Base-by-base conservation (phyloP, 768 basidiomycete species). In the Steccherinum ochraceum region DNA sequence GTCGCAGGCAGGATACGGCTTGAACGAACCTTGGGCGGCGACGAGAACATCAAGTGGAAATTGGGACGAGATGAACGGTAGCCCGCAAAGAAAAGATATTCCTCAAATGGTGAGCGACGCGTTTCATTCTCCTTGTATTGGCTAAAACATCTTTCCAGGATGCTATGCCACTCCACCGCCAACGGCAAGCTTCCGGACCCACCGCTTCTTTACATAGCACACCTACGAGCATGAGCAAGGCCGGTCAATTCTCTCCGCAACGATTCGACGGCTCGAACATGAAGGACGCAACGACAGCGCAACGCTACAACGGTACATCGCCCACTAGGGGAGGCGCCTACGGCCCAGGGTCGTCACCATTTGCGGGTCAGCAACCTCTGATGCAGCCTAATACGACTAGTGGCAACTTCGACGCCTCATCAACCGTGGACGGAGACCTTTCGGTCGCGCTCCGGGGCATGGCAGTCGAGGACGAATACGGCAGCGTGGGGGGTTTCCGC, bases 361-460 rank as follows among this genome's bases (percentile, higher is more conserved):
- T 69, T 58, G 50, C 66, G 30, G 49, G 52, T 49, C 68, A 66
- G 18, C 61, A 64, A 51, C 49, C 57, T 30, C 45, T 54, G 25
- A 50, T 61, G 35, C 41, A 43, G 18, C 7, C 41, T 23, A 43
- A 43, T 18, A 19, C 41, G 16, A 35, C 30, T 16, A 35, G 30
- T 35, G 56, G 56, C 25, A 49, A 48, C 19, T 69, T 72, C 49
- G 77, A 77, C 55, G 62, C 72, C 27, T n/a, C n/a, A n/a, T n/a
- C n/a, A n/a, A 60, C 67, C 42, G 74, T 72, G 16, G 80, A 79
- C 45, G 75, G 72, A 49, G 82, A 84, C 25, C 69, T 85, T 26
- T 68, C 80, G 12, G 64, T 78, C 25, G 73, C 79, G 3, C 65
- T 86, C 45, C 77, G 84, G 52, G 82, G 82, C 12, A 80, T 81